Conservation (phyloP, 768 basidiomycete genomes). For the Lactarius akahatsu region DNA sequence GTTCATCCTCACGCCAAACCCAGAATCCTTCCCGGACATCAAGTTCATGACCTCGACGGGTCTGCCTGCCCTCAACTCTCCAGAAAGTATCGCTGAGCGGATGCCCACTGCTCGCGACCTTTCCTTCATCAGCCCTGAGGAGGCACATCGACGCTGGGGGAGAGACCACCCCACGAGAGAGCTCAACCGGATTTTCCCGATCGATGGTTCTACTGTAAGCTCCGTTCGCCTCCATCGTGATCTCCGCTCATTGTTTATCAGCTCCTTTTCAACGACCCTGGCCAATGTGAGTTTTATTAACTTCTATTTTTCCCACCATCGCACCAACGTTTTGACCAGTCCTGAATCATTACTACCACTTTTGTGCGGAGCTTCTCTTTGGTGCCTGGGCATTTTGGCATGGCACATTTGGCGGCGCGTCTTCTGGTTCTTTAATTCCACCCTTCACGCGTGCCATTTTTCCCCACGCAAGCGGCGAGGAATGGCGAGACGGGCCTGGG, state of each 20-base stretch:
- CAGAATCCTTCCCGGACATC: slow-evolving; percentile 46
- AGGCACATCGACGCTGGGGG: slow-evolving; percentile 66
- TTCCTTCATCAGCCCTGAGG: slow-evolving; percentile 54
- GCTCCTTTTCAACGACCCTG: slow-evolving; percentile 60
- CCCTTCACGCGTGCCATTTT: slow-evolving; percentile 67
- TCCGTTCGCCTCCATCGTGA: neutral
- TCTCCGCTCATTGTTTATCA: slow-evolving; percentile 5
- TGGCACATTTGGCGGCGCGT: slow-evolving; percentile 42
- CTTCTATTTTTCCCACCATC: neutral
- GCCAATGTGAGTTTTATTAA: slow-evolving; percentile 45
- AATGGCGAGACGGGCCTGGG: slow-evolving; percentile 75
- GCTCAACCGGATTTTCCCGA: slow-evolving; percentile 56
- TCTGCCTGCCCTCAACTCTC: slow-evolving; percentile 52
- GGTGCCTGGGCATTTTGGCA: slow-evolving; percentile 76
- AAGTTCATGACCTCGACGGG: slow-evolving; percentile 68
- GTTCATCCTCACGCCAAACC: slow-evolving; percentile 57
- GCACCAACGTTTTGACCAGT: slow-evolving; percentile 36
- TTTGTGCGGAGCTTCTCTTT: slow-evolving; percentile 77
- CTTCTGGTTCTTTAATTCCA: slow-evolving; percentile 27
- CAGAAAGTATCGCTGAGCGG: slow-evolving; percentile 63
- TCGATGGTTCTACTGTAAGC: slow-evolving; percentile 73
- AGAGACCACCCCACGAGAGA: slow-evolving; percentile 33
- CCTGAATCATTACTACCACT: slow-evolving; percentile 86
- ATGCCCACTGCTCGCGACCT: slow-evolving; percentile 67
- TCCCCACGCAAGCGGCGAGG: slow-evolving; percentile 52